Evolutionary conservation across 371 early-diverging fungal species (phyloP).

Genomic region (Rhizopus sp.): DNA sequence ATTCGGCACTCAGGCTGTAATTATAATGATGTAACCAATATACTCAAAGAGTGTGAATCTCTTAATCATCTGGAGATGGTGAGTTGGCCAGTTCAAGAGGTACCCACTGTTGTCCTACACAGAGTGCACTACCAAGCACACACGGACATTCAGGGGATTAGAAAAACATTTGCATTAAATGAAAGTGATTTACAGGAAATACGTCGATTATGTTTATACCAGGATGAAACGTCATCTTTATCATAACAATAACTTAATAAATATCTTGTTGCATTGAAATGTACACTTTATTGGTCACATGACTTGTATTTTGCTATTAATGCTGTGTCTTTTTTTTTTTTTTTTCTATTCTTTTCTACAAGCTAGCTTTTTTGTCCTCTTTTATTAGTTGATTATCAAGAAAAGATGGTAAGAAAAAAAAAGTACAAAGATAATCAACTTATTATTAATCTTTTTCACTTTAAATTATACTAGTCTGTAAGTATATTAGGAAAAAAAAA

Average conservation of each 20-base stretch:
- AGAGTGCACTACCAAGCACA: slow-evolving; percentile 1
- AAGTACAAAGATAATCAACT: not conserved
- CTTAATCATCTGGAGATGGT: slow-evolving; percentile 36
- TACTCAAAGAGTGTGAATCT: slow-evolving; percentile 28
- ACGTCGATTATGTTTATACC: slow-evolving; percentile 17
- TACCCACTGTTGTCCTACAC: slow-evolving; percentile 32
- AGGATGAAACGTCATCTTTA: not conserved
- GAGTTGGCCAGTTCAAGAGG: slow-evolving; percentile 42
- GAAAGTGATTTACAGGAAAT: slow-evolving; percentile 26
- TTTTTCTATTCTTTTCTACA: not conserved
- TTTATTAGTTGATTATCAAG: not conserved
- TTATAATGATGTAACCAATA: slow-evolving; percentile 18
- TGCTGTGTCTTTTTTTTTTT: not conserved
- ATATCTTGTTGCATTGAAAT: too few relatives aligned
- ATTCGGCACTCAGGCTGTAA: slow-evolving; percentile 19
- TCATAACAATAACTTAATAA: too few relatives aligned
- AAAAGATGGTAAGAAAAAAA: not conserved
- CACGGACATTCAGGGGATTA: slow-evolving; percentile 6
- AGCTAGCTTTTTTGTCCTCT: not conserved
- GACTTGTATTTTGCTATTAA: too few relatives aligned
- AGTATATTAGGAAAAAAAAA: slow-evolving; percentile 2
- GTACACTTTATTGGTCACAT: too few relatives aligned
- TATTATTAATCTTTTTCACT: not conserved
- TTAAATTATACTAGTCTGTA: slow-evolving; percentile 14
- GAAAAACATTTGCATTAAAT: slow-evolving; percentile 20